A percentile compares a stretch with the other conserved stretches of the same genome.
Conservation (phyloP, 345 rosid species). For the Eucalyptus curtisii region DNA sequence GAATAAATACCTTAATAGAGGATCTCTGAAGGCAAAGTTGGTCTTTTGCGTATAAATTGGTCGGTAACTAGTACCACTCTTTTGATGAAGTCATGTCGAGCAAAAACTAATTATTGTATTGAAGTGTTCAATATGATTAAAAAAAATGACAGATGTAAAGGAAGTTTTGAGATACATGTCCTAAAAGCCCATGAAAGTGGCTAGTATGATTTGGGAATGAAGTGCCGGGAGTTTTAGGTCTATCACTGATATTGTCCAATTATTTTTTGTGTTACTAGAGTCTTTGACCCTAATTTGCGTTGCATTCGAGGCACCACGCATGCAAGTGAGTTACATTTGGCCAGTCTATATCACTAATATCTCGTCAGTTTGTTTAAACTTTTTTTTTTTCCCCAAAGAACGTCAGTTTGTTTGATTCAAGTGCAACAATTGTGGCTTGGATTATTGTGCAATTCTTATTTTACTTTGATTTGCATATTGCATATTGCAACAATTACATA, state of each 20-base stretch:
- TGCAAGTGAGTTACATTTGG: not conserved
- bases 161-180: not conserved
- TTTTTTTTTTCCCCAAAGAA: no score
- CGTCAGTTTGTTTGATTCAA: not conserved
- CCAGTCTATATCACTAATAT: not conserved
- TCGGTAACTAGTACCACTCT: no score
- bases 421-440: not conserved
- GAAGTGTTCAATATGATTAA: not conserved
- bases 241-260: not conserved
- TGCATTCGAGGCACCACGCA: not conserved
- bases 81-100: no score
- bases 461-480: not conserved
- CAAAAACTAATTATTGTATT: no score
- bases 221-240: not conserved
- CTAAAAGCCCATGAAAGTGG: not conserved
- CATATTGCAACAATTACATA: not conserved
- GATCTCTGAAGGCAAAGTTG: no score
- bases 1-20: not conserved
- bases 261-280: not conserved
- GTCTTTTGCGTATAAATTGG: no score
- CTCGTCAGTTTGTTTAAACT: not conserved
- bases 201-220: not conserved
- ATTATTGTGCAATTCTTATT: not conserved
- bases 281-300: not conserved
- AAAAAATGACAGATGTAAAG: not conserved